phyloP scores from a whole-genome alignment of 768 basidiomycete species.

The Epithele typhae region DNA sequence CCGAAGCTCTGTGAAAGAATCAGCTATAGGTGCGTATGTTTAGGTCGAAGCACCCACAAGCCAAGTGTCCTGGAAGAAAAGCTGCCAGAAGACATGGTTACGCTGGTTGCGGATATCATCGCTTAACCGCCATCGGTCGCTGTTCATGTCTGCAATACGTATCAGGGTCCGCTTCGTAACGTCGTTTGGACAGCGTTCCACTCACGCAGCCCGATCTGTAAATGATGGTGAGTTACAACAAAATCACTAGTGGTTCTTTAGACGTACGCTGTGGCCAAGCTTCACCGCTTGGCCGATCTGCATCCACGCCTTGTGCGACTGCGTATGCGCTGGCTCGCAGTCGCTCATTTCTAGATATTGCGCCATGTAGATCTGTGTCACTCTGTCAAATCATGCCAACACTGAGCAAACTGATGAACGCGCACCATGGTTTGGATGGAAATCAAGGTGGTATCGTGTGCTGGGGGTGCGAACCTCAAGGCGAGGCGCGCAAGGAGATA shows the following conservation, averaged over 20 bases:
- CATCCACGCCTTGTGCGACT: constrained; percentile 48
- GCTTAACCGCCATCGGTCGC: constrained; percentile 55
- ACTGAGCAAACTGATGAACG: not conserved
- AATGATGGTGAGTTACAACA: not conserved
- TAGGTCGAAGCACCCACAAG: constrained; percentile 36
- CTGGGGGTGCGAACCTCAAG: constrained; percentile 43
- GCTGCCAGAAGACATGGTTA: constrained; percentile 60
- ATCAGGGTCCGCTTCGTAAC: not conserved
- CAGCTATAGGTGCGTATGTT: too few relatives aligned
- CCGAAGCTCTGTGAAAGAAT: constrained; percentile 49
- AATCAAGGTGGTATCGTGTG: constrained; percentile 46
- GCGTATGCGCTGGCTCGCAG: constrained; percentile 35
- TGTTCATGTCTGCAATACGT: constrained; percentile 46
- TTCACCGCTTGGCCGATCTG: constrained; percentile 57
- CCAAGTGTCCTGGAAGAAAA: constrained; percentile 62
- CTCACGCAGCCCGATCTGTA: constrained; percentile 54
- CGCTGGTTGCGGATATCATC: constrained; percentile 42
- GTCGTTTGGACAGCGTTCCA: too few relatives aligned
- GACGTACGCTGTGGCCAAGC: constrained; percentile 56
- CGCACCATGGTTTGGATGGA: constrained; percentile 56
- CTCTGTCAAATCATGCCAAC: not conserved
- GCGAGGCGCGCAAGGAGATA: constrained; percentile 54
- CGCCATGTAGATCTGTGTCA: constrained; percentile 38
- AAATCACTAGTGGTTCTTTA: constrained; percentile 2
- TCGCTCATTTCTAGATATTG: constrained; percentile 56